Percentiles rank a stretch among this genome's conserved stretches.
phyloP scores from a whole-genome alignment of 163 green algal genomes.

The Chloromonas sp. region DNA sequence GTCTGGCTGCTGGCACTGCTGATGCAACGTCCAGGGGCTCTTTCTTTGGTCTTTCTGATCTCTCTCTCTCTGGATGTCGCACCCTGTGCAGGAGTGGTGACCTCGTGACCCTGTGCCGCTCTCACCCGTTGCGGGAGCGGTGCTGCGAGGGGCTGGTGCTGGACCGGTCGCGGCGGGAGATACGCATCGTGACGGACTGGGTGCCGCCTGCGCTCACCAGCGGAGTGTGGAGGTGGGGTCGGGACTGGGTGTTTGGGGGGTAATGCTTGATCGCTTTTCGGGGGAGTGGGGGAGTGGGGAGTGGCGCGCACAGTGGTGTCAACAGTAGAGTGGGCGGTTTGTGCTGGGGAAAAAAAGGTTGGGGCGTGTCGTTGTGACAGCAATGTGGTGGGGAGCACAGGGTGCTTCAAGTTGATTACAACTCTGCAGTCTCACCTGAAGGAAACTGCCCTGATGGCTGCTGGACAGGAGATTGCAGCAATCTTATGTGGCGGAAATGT shows the following conservation, averaged over 20 bases:
- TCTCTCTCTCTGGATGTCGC: too few species aligned
- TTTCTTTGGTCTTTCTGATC: too few species aligned
- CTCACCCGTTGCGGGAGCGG: slow-evolving; percentile 27
- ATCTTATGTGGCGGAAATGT: too few species aligned
- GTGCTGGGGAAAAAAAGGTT: too few species aligned
- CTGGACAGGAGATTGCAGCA: too few species aligned
- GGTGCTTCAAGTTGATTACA: not conserved
- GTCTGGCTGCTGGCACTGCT: not conserved
- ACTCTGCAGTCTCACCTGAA: not conserved
- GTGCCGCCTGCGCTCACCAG: slow-evolving; percentile 8
- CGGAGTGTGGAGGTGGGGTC: slow-evolving; percentile 25
- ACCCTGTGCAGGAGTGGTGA: slow-evolving; percentile 11
- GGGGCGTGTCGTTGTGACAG: too few species aligned
- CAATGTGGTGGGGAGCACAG: too few species aligned
- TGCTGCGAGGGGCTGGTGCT: slow-evolving; percentile 19
- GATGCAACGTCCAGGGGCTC: not conserved
- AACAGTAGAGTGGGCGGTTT: too few species aligned
- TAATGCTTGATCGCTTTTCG: too few species aligned
- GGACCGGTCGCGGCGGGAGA: slow-evolving; percentile 19
- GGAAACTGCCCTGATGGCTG: too few species aligned
- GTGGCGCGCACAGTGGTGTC: too few species aligned
- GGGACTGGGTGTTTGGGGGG: not conserved
- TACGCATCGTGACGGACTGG: slow-evolving; percentile 18
- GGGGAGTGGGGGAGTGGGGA: too few species aligned
- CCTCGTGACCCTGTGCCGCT: slow-evolving; percentile 31